Percentiles rank a stretch among this genome's conserved stretches.
These are phyloP conservation scores for Pelargonium nanum DNA, from an alignment of 345 rosid genomes.

Conservation along the genomic window DNA sequence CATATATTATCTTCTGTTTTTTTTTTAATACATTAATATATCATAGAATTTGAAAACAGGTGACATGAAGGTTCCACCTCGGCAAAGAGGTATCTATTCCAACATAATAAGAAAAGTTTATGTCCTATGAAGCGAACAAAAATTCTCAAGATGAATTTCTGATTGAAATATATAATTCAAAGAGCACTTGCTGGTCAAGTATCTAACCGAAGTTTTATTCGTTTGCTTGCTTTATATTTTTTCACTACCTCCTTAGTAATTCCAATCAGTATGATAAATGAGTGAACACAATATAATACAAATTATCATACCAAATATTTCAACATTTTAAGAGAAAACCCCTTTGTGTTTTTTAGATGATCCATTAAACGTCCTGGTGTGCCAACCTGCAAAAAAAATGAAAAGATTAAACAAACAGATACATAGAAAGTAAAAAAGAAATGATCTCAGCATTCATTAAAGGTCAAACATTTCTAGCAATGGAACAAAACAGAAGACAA, in stretches of 20 bases:
- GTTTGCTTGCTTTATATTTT: too few relatives aligned
- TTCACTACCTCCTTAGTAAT: not conserved
- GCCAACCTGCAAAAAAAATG: constrained; percentile 47
- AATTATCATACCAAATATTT: constrained; percentile 63
- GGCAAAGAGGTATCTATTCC: not conserved
- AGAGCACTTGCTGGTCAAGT: too few relatives aligned
- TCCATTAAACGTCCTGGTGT: constrained; percentile 94
- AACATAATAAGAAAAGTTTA: not conserved
- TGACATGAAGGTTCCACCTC: not conserved
- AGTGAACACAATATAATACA: not conserved
- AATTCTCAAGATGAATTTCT: too few relatives aligned
- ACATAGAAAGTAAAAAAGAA: not conserved
- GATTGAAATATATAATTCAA: too few relatives aligned
- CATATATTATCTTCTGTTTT: too few relatives aligned
- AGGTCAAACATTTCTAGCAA: too few relatives aligned
- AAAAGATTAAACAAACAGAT: constrained; percentile 2
- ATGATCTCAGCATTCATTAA: too few relatives aligned
- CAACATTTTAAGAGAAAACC: constrained; percentile 66
- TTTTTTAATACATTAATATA: too few relatives aligned
- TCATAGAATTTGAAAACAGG: not conserved
- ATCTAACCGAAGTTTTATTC: too few relatives aligned
- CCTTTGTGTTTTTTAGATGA: constrained; percentile 79
- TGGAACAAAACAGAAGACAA: too few relatives aligned
- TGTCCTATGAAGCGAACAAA: not conserved
- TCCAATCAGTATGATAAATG: not conserved